Percentiles rank a stretch among this genome's conserved stretches.
These are phyloP conservation scores for Cynanchum wilfordii DNA, from an alignment of 257 asterid genomes.

Conservation along the genomic window DNA sequence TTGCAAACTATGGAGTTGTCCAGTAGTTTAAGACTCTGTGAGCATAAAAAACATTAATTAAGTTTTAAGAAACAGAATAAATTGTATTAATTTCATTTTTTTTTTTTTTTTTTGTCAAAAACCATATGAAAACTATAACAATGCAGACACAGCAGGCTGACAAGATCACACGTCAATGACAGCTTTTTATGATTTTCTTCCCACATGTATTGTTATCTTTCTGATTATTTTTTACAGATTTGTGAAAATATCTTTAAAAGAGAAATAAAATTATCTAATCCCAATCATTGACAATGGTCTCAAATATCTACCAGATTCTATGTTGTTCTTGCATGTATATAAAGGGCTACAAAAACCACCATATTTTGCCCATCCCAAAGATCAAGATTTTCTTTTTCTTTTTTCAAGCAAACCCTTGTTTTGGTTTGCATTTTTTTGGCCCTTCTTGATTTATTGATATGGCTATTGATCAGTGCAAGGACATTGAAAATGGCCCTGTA, in stretches of 20 bases:
- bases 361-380: not conserved
- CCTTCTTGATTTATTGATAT: conserved; percentile 12
- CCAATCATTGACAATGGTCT: conserved; percentile 12
- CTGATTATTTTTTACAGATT: conserved; percentile 10
- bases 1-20: no score
- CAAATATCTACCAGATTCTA: conserved; percentile 4
- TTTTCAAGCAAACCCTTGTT: not conserved
- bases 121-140: not conserved
- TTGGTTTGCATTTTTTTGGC: not conserved
- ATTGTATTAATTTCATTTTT: no score
- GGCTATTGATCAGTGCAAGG: conserved; percentile 39
- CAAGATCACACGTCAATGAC: conserved; percentile 57
- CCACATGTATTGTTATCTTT: not conserved
- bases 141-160: conserved; percentile 19
- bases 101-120: no score
- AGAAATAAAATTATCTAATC: not conserved
- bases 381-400: not conserved
- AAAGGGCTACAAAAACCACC: conserved; percentile 8
- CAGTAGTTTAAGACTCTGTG: no score
- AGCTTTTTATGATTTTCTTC: conserved; percentile 28
- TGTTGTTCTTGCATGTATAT: conserved; percentile 22
- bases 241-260: conserved; percentile 5
- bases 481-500: conserved; percentile 36
- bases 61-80: no score
- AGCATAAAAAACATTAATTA: no score